A percentile compares a stretch with the other conserved stretches of the same genome.
phyloP scores from a whole-genome alignment of 768 basidiomycete genomes.

The Russula sp. region DNA sequence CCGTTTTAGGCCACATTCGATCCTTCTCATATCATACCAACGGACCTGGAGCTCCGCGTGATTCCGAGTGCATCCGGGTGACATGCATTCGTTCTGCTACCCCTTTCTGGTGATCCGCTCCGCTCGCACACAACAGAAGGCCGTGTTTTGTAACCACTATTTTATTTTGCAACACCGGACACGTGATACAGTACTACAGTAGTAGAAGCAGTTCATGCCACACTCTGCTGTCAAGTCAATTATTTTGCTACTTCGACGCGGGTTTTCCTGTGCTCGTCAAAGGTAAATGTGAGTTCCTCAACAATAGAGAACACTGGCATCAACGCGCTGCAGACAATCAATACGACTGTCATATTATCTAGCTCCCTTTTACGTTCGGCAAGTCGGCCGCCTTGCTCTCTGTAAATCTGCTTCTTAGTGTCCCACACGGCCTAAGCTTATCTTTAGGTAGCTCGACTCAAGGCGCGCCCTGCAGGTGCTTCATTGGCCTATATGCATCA shows the following conservation, averaged over 20 bases:
- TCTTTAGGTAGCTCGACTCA: constrained; percentile 56
- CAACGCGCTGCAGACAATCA: not conserved
- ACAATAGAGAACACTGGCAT: not conserved
- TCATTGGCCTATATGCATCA: constrained; percentile 71
- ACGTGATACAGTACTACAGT: too few relatives aligned
- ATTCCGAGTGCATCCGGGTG: too few relatives aligned
- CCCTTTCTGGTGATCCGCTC: too few relatives aligned
- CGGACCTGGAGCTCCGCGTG: too few relatives aligned
- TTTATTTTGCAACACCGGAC: too few relatives aligned
- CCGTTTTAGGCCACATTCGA: too few relatives aligned
- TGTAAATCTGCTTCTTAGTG: constrained; percentile 41
- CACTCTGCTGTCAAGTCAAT: not conserved
- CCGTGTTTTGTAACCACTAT: too few relatives aligned
- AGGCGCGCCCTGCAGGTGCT: constrained; percentile 62
- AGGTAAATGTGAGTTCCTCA: not conserved
- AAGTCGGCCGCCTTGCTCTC: constrained; percentile 74
- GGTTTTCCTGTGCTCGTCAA: not conserved
- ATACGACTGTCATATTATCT: constrained; percentile 35
- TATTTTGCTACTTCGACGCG: not conserved
- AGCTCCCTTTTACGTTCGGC: constrained; percentile 87
- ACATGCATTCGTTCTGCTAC: too few relatives aligned
- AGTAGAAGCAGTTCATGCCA: not conserved
- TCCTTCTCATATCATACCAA: too few relatives aligned
- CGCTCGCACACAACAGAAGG: too few relatives aligned
- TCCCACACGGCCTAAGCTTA: not conserved